These are phyloP conservation scores for Marasmius oreades DNA, from an alignment of 1,284 basidiomycete species.

Conservation along the genomic window DNA sequence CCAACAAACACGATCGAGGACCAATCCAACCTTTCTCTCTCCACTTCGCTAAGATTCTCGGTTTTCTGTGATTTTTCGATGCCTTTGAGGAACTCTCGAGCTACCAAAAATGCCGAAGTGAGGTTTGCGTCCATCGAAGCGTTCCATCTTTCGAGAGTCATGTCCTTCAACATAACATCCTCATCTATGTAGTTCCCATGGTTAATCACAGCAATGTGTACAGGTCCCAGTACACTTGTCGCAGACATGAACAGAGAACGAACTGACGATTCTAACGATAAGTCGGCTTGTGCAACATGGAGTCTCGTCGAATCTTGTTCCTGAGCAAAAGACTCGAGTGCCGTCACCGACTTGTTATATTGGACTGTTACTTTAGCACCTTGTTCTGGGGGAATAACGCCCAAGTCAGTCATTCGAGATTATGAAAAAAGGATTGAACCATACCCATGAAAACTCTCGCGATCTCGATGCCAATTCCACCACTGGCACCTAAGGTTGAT, in stretches of 20 bases:
- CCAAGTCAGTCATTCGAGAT: background rate
- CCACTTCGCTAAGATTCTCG: slow-evolving; percentile 25
- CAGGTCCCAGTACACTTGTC: slow-evolving; percentile 39
- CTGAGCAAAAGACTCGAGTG: slow-evolving; percentile 42
- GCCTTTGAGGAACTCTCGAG: slow-evolving; percentile 53
- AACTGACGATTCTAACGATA: slow-evolving; percentile 52
- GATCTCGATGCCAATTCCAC: slow-evolving; percentile 1
- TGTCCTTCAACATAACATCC: slow-evolving; percentile 49
- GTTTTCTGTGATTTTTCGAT: slow-evolving; percentile 38
- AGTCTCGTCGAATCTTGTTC: slow-evolving; percentile 30
- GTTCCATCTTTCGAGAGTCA: slow-evolving; percentile 66
- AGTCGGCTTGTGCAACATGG: slow-evolving; percentile 50
- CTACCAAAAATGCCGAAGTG: slow-evolving; percentile 65
- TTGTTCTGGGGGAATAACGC: slow-evolving; percentile 40
- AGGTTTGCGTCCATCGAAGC: slow-evolving; percentile 60
- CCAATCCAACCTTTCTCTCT: slow-evolving; percentile 28
- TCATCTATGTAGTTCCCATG: slow-evolving; percentile 54
- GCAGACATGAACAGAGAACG: slow-evolving; percentile 38
- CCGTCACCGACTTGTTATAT: slow-evolving; percentile 55
- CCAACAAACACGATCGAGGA: slow-evolving; percentile 65
- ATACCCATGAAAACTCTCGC: background rate
- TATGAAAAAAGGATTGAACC: too few species aligned
- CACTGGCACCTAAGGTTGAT: background rate
- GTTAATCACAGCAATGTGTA: slow-evolving; percentile 59
- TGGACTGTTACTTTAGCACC: slow-evolving; percentile 71